Base-by-base conservation (phyloP, 1,139 yeast genomes). In the Geotrichum bryndzae region DNA sequence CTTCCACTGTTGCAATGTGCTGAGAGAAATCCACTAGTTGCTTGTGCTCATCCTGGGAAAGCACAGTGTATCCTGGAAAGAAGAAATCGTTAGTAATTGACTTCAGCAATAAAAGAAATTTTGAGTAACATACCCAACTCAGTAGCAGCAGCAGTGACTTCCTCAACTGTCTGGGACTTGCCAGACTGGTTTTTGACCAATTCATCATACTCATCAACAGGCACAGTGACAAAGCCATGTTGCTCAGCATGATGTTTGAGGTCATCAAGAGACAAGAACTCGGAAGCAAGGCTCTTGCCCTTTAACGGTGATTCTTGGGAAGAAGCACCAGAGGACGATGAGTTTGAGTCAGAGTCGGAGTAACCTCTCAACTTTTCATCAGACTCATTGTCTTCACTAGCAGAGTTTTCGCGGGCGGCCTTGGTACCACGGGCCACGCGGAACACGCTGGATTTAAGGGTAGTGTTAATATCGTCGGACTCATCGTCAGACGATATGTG, bases 181-280 rank as follows among this genome's bases (percentile, higher is more conserved):
- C 67, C 67, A 23, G 66, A 58, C 23, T 67, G 22, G 31, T 45
- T 55, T 13, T 52, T 52, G 25, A 58, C 46, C 11, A 63, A 64
- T 3, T 59, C 65, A 1, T 80, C 79, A 61, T 79, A 84, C 64
- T 81, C 82, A 0, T 78, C 82, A 57, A 72, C 68, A 2, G 87
- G 78, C 27, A 86, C 66, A n/a, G 84, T 67, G 8, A 82, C 80
- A 63, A 85, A 70, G 52, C 81, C 79, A 64, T 83, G 79, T 23
- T 77, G 77, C 33, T 77, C 73, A 0, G 86, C 87, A 67, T 81
- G 84, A 27, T 74, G 72, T 63, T 80, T 80, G 27, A 83, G 73
- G 46, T 80, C 81, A 2, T 73, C 67, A 8, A 73, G 73, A 0
- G 79, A 67, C 59, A 78, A 63, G 18, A 70, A 70, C 63, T 72